Percentiles rank a stretch among this genome's conserved stretches.
Conservation (phyloP, 176 grass and related monocot species). For the Melocanna baccifera region DNA sequence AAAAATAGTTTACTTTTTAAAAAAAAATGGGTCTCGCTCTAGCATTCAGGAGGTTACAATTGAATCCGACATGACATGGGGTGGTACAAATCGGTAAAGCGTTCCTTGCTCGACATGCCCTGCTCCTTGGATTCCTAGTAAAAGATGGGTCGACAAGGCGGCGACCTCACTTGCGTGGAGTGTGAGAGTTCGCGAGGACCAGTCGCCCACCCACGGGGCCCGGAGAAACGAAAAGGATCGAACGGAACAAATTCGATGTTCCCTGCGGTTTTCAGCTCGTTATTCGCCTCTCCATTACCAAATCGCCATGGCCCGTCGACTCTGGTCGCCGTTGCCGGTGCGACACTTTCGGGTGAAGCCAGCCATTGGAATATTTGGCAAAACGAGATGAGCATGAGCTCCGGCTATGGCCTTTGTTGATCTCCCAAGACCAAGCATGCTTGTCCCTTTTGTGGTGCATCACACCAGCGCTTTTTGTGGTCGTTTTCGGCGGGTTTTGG, state of each 20-base stretch:
- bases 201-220: background rate
- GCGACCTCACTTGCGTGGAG: constrained; percentile 17
- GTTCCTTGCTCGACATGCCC: constrained; percentile 13
- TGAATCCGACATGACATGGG: background rate
- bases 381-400: background rate
- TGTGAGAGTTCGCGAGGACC: background rate
- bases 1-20: no score
- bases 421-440: background rate
- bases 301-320: background rate
- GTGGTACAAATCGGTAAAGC: background rate
- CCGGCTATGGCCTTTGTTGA: background rate
- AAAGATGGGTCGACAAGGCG: background rate
- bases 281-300: background rate
- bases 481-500: background rate
- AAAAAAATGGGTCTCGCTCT: background rate
- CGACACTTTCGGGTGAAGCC: background rate
- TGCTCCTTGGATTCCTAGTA: background rate
- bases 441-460: background rate
- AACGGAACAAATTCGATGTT: constrained; percentile 7
- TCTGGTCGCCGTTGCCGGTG: background rate
- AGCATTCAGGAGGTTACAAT: background rate
- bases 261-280: background rate
- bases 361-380: background rate
- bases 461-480: background rate
- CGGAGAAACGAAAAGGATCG: background rate